Conservation (phyloP, 306 rosid species). For the Adenanthera pavonina region DNA sequence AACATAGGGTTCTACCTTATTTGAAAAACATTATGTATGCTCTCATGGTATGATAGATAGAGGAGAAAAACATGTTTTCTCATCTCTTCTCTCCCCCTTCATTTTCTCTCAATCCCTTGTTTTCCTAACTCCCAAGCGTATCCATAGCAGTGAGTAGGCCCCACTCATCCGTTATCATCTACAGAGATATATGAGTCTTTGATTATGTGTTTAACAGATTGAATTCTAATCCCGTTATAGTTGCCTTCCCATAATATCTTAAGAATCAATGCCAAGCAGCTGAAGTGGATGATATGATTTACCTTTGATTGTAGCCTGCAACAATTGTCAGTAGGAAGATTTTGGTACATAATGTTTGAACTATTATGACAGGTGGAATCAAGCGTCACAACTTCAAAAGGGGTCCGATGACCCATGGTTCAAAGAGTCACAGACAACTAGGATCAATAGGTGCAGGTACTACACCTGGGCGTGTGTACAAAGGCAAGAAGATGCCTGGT, state of each 20-base stretch:
- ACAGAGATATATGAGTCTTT: background rate
- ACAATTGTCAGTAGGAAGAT: background rate
- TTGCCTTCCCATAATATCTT: background rate
- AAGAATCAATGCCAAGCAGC: background rate
- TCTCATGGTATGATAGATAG: background rate
- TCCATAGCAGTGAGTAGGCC: background rate
- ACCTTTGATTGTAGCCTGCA: background rate
- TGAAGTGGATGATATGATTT: background rate
- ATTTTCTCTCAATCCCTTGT: no score
- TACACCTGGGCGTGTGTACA: slow-evolving; percentile 86
- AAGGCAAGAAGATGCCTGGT: slow-evolving; percentile 99
- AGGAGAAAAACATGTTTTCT: no score
- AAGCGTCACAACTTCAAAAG: slow-evolving; percentile 85
- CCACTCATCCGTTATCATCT: background rate
- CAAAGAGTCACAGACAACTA: slow-evolving; percentile 90
- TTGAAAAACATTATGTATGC: background rate
- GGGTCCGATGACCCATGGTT: slow-evolving; percentile 93
- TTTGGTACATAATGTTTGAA: background rate
- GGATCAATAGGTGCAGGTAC: slow-evolving; percentile 99
- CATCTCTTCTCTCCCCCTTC: no score
- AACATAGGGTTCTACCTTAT: background rate
- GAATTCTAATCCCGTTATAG: background rate
- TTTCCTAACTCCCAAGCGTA: background rate
- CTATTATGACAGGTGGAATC: slow-evolving; percentile 68
- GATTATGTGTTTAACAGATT: background rate